Base-by-base conservation (phyloP, 495 filamentous ascomycete genomes). In the Tuber brumale region DNA sequence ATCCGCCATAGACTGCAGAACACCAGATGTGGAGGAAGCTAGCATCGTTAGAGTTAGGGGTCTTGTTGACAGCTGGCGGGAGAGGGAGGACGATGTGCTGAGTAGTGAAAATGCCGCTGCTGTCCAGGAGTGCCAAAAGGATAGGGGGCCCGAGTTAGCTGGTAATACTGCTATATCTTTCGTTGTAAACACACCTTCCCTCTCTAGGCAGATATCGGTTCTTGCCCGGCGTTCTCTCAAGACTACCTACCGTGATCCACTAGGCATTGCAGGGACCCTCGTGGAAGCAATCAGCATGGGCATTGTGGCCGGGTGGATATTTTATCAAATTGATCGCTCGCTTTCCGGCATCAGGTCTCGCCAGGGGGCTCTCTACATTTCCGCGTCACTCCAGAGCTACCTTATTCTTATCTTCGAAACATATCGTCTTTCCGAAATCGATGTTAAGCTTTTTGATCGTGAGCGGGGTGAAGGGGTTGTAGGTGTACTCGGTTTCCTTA, bases 391-490 rank as follows among this genome's bases (percentile, higher is more conserved):
- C 23, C 92, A 93, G 80, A 90, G 90, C 3, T 94, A 94, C 81
- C 86, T 93, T 37, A 90, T 93, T 45, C 84, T 93, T 21, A 84
- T 92, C 14, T 93, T 90, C 70, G 92, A 94, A 83, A 90, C 87
- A 9, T 94, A 91, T 78, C 87, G 92, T 6, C 80, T 94, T 31
- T 90, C 89, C 0, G 74, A 75, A 37, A 85, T 90, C 48, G 91
- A 93, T 79, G 92, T 94, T 72, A 88, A 88, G 69, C 84, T 91
- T 2, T 94, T 93, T 82, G 92, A 94, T 78, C 88, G 91, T 44
- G 92, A 94, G 79, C 86, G 88, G 44, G 87, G 89, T 44, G 92
- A 93, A 84, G 89, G 90, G 14, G 90, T 92, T 9, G 90, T 92
- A 45, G 86, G 88, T n/a, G 88, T 91, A 21, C 83, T 89, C 0